These are phyloP conservation scores for Silene vulgaris DNA, from an alignment of 179 eudicot genomes.

Conservation along the genomic window DNA sequence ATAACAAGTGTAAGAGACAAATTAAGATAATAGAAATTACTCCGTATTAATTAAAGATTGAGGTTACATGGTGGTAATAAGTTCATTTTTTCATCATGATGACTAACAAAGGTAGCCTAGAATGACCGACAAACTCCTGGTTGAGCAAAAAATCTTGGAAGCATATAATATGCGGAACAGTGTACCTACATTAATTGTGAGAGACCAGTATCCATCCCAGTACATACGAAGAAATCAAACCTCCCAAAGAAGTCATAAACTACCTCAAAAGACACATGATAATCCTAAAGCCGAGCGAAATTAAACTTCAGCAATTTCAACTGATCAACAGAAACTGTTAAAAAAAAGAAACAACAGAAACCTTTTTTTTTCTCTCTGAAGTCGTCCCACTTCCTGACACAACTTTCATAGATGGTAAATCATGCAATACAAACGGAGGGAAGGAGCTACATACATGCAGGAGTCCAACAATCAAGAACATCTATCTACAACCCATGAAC, in stretches of 20 bases:
- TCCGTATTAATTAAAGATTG: not conserved
- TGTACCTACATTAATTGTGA: not conserved
- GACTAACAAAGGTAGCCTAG: conserved; percentile 4
- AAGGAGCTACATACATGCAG: not conserved
- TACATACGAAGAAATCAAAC: not conserved
- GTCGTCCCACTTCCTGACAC: not conserved
- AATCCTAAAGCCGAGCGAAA: not conserved
- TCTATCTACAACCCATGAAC: not conserved
- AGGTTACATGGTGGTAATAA: not conserved
- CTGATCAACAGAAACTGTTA: too few species aligned
- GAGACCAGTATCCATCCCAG: not conserved
- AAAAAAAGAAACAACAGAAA: too few species aligned
- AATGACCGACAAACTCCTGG: not conserved
- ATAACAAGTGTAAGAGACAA: conserved; percentile 15
- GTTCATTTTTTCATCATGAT: not conserved
- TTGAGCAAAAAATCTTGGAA: conserved; percentile 1
- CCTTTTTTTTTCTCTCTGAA: not conserved
- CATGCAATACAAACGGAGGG: not conserved
- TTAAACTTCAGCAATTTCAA: not conserved
- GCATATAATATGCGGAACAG: not conserved
- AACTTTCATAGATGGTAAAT: not conserved
- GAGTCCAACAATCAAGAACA: not conserved
- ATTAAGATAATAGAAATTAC: not conserved
- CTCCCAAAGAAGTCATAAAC: not conserved
- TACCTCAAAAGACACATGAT: not conserved